Percentiles rank a stretch among this genome's conserved stretches.
These are phyloP conservation scores for Apophysomyces elegans DNA, from an alignment of 371 early-diverging fungal genomes.

Conservation along the genomic window DNA sequence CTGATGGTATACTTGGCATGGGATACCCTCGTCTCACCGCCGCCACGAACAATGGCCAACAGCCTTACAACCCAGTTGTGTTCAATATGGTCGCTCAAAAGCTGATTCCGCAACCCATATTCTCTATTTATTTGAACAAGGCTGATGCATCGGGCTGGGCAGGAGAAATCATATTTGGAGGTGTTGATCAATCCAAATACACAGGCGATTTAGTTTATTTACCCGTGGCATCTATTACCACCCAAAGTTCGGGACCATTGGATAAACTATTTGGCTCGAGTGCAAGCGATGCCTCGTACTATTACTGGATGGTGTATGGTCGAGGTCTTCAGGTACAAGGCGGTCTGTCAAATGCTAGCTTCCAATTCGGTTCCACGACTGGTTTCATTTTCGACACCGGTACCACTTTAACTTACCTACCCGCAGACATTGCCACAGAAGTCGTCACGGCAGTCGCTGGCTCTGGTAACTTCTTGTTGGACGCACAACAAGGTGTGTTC, in stretches of 20 bases:
- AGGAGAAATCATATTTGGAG: constrained; percentile 67
- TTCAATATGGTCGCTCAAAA: constrained; percentile 43
- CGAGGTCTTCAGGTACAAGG: constrained; percentile 36
- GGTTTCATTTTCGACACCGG: constrained; percentile 53
- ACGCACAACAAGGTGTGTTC: constrained; percentile 28
- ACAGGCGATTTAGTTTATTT: constrained; percentile 56
- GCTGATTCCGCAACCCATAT: constrained; percentile 36
- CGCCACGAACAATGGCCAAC: constrained; percentile 23
- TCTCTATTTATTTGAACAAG: constrained; percentile 45
- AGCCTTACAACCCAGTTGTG: constrained; percentile 41
- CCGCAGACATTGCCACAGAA: constrained; percentile 26
- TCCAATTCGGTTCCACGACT: constrained; percentile 16
- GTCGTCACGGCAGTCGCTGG: constrained; percentile 29
- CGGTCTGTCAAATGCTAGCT: constrained; percentile 5
- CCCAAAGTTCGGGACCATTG: not conserved
- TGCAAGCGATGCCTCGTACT: constrained; percentile 4
- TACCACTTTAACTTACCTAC: constrained; percentile 52
- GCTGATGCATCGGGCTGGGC: constrained; percentile 32
- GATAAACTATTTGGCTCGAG: constrained; percentile 13
- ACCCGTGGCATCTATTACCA: constrained; percentile 34
- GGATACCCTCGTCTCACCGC: constrained; percentile 47
- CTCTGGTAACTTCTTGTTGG: constrained; percentile 17
- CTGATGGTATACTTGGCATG: constrained; percentile 52
- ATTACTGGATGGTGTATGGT: constrained; percentile 53
- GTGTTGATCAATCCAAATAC: constrained; percentile 56